phyloP scores from a whole-genome alignment of 768 basidiomycete genomes.

The Baorangia bicolor region DNA sequence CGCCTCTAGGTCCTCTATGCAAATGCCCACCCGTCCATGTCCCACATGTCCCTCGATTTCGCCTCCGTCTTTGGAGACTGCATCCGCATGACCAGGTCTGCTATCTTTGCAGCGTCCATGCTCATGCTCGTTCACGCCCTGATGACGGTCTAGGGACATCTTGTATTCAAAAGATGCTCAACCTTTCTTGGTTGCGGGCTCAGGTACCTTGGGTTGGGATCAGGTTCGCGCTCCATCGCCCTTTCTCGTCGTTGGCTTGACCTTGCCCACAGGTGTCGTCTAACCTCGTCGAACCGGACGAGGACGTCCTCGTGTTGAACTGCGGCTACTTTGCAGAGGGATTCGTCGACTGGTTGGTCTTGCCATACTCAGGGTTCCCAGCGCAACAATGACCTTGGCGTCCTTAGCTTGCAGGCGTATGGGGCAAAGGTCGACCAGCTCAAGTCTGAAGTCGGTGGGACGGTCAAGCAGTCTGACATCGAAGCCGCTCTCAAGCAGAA shows the following conservation, averaged over 20 bases:
- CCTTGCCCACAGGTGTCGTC: conserved; percentile 67
- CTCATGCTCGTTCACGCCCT: not conserved
- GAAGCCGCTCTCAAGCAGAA: conserved; percentile 70
- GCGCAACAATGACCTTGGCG: not conserved
- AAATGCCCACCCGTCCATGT: conserved; percentile 90
- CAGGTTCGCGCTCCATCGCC: conserved; percentile 47
- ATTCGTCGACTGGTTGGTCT: conserved; percentile 75
- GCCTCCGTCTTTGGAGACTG: conserved; percentile 85
- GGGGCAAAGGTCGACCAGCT: conserved; percentile 86
- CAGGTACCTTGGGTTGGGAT: conserved; percentile 97
- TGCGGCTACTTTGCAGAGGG: conserved; percentile 94
- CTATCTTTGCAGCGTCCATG: not conserved
- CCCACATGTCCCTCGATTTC: conserved; percentile 88
- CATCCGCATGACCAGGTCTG: conserved; percentile 76
- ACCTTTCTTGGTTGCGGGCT: conserved; percentile 91
- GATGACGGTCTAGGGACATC: conserved; percentile 50
- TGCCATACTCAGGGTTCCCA: not conserved
- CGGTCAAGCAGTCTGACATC: conserved; percentile 58
- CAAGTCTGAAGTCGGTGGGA: conserved; percentile 78
- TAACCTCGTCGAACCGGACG: conserved; percentile 83
- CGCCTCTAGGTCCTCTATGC: conserved; percentile 72
- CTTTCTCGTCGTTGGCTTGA: not conserved
- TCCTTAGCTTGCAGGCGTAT: conserved; percentile 72
- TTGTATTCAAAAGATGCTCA: conserved; percentile 78
- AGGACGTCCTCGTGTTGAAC: conserved; percentile 79